Percentiles rank a stretch among this genome's conserved stretches.
Evolutionary conservation across 495 filamentous ascomycete genomes (phyloP).

Genomic region (Neohortaea acidophila): DNA sequence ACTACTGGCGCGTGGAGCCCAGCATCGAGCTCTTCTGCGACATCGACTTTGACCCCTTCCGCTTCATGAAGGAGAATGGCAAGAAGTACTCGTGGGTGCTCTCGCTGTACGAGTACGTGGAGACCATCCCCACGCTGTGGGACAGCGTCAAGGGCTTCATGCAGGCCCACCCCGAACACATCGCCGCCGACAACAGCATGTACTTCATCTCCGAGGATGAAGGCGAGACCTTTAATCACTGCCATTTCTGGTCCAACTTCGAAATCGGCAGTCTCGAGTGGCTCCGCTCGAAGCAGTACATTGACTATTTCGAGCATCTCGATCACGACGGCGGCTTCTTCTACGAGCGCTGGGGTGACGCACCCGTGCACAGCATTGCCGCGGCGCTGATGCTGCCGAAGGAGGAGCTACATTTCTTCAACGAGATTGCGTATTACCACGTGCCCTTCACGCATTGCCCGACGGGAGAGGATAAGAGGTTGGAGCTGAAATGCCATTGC

Average conservation of each 20-base stretch:
- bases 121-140: slow-evolving; percentile 94
- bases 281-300: slow-evolving; percentile 41
- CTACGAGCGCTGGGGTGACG: slow-evolving; percentile 49
- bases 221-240: slow-evolving; percentile 78
- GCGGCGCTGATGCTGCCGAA: slow-evolving; percentile 73
- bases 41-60: slow-evolving; percentile 34
- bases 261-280: slow-evolving; percentile 47
- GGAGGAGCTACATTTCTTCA: slow-evolving; percentile 93
- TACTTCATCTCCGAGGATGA: slow-evolving; percentile 79
- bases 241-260: slow-evolving; percentile 67
- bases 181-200: slow-evolving; percentile 73
- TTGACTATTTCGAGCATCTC: slow-evolving; percentile 42
- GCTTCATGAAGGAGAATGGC: slow-evolving; percentile 31
- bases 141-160: slow-evolving; percentile 86
- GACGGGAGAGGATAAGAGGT: slow-evolving; percentile 60
- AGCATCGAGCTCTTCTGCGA: slow-evolving; percentile 34
- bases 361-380: slow-evolving; percentile 74
- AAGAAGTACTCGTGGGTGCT: slow-evolving; percentile 32
- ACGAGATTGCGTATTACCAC: slow-evolving; percentile 97
- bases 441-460: slow-evolving; percentile 98
- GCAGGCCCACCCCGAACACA: slow-evolving; percentile 71
- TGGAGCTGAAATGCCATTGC: slow-evolving; percentile 80
- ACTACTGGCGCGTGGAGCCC: slow-evolving; percentile 35
- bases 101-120: slow-evolving; percentile 75
- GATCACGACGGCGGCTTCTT: slow-evolving; percentile 45